Evolutionary conservation across 805 yeast species (phyloP).

Genomic region (Pichia pseudocactophila): DNA sequence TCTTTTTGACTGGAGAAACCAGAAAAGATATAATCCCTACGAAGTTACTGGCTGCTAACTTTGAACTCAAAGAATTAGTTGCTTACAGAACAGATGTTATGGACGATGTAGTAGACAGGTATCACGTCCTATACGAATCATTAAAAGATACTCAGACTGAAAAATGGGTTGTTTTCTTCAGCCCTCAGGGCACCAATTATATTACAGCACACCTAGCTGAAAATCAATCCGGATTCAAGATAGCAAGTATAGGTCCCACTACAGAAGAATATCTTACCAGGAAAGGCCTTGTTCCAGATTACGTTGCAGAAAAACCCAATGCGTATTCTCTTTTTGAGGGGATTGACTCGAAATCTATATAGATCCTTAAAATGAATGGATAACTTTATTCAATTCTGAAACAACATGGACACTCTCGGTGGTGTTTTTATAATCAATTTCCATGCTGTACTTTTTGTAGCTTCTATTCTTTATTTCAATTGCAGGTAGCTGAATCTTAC

Average conservation of each 20-base stretch:
- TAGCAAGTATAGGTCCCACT: conserved; percentile 92
- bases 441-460: conserved; percentile 37
- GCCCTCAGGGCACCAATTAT: conserved; percentile 77
- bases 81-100: conserved; percentile 60
- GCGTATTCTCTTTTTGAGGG: conserved; percentile 48
- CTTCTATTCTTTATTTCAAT: conserved; percentile 34
- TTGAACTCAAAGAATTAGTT: conserved; percentile 46
- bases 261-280: conserved; percentile 55
- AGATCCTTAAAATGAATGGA: conserved; percentile 43
- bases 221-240: conserved; percentile 22
- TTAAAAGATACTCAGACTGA: conserved; percentile 24
- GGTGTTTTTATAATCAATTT: conserved; percentile 58
- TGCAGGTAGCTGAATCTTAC: conserved; percentile 61
- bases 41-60: conserved; percentile 36
- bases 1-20: conserved; percentile 81
- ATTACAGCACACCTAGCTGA: conserved; percentile 38
- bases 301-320: conserved; percentile 66
- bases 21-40: conserved; percentile 76
- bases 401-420: conserved; percentile 63
- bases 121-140: conserved; percentile 1
- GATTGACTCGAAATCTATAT: conserved; percentile 13
- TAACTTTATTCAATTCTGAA: conserved; percentile 55
- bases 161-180: conserved; percentile 77
- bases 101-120: conserved; percentile 33
- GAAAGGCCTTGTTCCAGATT: conserved; percentile 46